Evolutionary conservation across 345 rosid genomes (phyloP).

Genomic region (Brassica cretica): DNA sequence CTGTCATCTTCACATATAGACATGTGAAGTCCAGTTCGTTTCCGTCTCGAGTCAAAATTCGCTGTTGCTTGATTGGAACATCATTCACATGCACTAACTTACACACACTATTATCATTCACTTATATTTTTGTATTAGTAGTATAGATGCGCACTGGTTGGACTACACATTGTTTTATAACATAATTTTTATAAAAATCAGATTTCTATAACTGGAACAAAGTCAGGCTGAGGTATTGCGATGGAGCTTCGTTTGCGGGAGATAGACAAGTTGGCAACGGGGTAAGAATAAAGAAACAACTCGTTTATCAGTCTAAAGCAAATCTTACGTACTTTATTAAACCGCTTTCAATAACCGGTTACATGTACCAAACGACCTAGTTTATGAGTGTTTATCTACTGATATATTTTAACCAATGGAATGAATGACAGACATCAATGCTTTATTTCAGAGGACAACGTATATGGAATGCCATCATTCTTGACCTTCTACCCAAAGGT

Average conservation of each 20-base stretch:
- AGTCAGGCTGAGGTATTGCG: conserved; percentile 90
- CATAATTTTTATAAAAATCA: conserved; percentile 28
- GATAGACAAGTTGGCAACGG: conserved; percentile 61
- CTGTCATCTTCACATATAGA: not conserved
- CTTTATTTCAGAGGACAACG: conserved; percentile 91
- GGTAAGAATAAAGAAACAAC: conserved; percentile 41
- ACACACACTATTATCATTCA: not conserved
- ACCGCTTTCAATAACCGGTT: conserved; percentile 20
- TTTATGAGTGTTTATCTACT: not conserved
- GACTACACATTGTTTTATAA: conserved; percentile 3
- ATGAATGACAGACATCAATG: conserved; percentile 63
- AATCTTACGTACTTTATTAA: not conserved
- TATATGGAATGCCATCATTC: conserved; percentile 86
- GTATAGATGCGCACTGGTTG: not conserved
- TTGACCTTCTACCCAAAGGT: conserved; percentile 84
- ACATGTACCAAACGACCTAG: not conserved
- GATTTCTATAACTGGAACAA: conserved; percentile 99
- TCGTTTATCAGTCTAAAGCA: not conserved
- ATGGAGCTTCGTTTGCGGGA: conserved; percentile 95
- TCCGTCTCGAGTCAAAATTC: not conserved
- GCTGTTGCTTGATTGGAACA: conserved; percentile 17
- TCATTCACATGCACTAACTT: not conserved
- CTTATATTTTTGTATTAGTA: not conserved
- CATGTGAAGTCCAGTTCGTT: conserved; percentile 35
- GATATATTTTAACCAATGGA: not conserved